phyloP scores from a whole-genome alignment of 371 early-diverging fungal species.

The Massospora cicadina region DNA sequence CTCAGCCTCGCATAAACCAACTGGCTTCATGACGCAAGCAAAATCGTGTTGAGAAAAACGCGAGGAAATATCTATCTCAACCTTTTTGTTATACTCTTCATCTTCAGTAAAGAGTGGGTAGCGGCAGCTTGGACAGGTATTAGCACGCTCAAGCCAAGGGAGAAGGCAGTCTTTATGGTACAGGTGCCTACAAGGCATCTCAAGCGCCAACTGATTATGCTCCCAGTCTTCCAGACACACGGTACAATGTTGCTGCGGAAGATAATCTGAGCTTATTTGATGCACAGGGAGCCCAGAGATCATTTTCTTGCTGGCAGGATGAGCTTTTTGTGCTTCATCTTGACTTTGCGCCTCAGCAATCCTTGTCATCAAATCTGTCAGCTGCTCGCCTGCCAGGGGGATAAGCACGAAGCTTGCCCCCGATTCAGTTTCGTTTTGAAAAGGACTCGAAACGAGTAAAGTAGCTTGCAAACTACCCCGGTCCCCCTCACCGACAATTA shows the following conservation, averaged over 20 bases:
- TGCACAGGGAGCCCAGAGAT: background rate
- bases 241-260: background rate
- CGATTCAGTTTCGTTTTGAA: background rate
- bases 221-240: slow-evolving; percentile 7
- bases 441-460: background rate
- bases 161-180: slow-evolving; percentile 36
- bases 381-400: background rate
- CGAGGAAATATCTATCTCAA: background rate
- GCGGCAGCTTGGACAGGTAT: slow-evolving; percentile 42
- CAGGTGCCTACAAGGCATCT: slow-evolving; percentile 28
- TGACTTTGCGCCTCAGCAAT: background rate
- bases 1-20: slow-evolving; percentile 1
- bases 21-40: background rate
- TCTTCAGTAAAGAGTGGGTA: slow-evolving; percentile 28
- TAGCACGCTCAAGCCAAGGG: slow-evolving; percentile 33
- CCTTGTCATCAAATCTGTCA: background rate
- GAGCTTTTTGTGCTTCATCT: background rate
- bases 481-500: background rate
- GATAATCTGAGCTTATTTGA: background rate
- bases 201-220: slow-evolving; percentile 2
- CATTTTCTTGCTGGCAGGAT: background rate
- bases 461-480: background rate
- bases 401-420: background rate
- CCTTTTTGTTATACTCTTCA: slow-evolving; percentile 13
- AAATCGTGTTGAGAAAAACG: background rate